These are phyloP conservation scores for Aphanomyces euteiches DNA, from an alignment of 352 stramenopile genomes.

Conservation along the genomic window DNA sequence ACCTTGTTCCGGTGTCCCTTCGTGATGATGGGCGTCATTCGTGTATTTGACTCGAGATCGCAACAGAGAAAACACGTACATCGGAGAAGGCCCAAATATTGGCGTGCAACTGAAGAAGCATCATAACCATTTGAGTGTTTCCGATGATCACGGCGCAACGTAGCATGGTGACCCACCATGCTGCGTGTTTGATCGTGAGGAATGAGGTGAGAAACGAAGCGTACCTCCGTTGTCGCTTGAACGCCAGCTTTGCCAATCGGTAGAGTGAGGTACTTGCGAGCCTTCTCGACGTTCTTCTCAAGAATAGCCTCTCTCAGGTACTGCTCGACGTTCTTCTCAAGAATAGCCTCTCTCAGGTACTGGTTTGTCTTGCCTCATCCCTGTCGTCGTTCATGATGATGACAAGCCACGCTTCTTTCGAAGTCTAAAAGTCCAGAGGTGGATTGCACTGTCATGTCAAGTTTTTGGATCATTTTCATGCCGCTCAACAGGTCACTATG, in stretches of 20 bases:
- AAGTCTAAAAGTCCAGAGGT: too few species aligned
- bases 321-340: constrained; percentile 77
- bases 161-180: constrained; percentile 75
- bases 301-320: constrained; percentile 80
- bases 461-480: too few species aligned
- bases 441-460: too few species aligned
- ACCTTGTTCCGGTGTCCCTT: too few species aligned
- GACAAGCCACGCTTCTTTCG: background rate
- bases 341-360: constrained; percentile 76
- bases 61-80: background rate
- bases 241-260: constrained; percentile 82
- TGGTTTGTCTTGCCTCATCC: constrained; percentile 73
- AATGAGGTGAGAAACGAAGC: background rate
- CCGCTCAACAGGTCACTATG: too few species aligned
- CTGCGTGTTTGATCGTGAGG: constrained; percentile 27
- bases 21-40: too few species aligned
- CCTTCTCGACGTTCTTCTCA: constrained; percentile 75
- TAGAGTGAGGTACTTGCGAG: constrained; percentile 71
- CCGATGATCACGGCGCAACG: constrained; percentile 68
- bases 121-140: constrained; percentile 85
- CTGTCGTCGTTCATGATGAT: background rate
- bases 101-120: constrained; percentile 74
- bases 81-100: constrained; percentile 74
- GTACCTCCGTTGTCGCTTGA: constrained; percentile 62
- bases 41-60: background rate